phyloP scores from a whole-genome alignment of 2,329 filamentous ascomycete genomes.

The Diaporthe nobilis region DNA sequence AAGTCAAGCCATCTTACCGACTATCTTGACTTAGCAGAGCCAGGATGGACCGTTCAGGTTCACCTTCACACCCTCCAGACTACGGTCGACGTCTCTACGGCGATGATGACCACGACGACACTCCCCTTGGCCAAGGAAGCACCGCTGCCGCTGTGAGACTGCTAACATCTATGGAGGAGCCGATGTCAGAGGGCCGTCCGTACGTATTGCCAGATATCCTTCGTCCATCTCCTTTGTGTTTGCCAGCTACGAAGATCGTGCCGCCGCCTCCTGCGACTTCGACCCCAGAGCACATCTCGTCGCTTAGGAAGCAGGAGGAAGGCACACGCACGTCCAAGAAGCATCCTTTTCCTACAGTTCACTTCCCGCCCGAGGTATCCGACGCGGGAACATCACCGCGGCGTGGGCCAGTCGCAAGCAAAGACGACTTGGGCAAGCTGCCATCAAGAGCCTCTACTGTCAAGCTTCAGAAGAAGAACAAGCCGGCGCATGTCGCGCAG shows the following conservation, averaged over 20 bases:
- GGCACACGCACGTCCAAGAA: constrained; percentile 46
- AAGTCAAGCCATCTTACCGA: neutral
- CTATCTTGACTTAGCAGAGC: constrained; percentile 13
- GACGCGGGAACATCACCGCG: constrained; percentile 33
- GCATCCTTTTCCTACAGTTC: constrained; percentile 38
- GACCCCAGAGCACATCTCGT: constrained; percentile 53
- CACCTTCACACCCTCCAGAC: constrained; percentile 68
- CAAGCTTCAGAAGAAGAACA: constrained; percentile 65
- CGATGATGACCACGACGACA: constrained; percentile 67
- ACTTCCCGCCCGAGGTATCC: constrained; percentile 36
- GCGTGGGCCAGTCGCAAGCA: constrained; percentile 36
- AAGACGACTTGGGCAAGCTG: constrained; percentile 27
- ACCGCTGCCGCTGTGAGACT: constrained; percentile 71
- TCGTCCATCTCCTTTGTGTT: constrained; percentile 46
- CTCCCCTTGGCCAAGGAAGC: constrained; percentile 57
- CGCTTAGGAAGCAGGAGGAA: constrained; percentile 57
- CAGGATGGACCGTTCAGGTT: constrained; percentile 65
- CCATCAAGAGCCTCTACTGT: constrained; percentile 54
- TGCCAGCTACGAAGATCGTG: constrained; percentile 45
- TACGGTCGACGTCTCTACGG: constrained; percentile 69
- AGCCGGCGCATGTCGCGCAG: constrained; percentile 48
- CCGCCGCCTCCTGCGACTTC: constrained; percentile 48
- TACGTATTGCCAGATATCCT: constrained; percentile 63
- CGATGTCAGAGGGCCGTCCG: constrained; percentile 61
- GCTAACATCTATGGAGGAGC: constrained; percentile 74